Base-by-base conservation (phyloP, 2,329 filamentous ascomycete genomes). In the Hypoxylon sp. region DNA sequence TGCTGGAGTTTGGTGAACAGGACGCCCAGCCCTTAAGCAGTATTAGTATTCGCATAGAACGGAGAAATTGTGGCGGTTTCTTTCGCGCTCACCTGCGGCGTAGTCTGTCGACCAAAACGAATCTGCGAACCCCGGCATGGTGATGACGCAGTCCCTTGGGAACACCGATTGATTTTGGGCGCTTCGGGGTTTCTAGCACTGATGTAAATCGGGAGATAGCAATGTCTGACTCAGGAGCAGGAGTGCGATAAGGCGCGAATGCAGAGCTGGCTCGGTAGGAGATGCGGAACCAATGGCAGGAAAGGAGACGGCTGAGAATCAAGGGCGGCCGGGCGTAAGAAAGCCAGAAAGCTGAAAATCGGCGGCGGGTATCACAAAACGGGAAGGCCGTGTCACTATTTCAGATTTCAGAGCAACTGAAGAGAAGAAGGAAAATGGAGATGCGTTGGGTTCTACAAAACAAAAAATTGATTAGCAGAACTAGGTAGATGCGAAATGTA, bases 31-130 rank as follows among this genome's bases (percentile, higher is more conserved):
- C 96, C 90, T 91, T 69, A 60, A 13, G 20, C 13, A 60, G 48
- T 6, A 70, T 76, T 61, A 75, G 70, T 50, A 7, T 49, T n/a
- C 20, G 22, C 17, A 53, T 40, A 53, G 17, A 50, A 44, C 22
- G 25, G 25, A 35, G 6, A 27, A 60, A 3, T 10, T 48, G 46
- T 56, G 40, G 27, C 44, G 20, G n/a, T 55, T 42, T 22, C 20
- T 27, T 51, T 60, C 42, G 66, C 78, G 60, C 87, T 80, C 84
- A 92, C 92, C 95, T 85, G 93, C 94, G 80, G 95, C 95, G 86
- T 98, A 98, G 87, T 99, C 96, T 79, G 90, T 89, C 70, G 96
- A 97, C 96, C 96, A 99, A 84, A 99, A 98, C 56, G 95, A 97
- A 83, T 95, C 94, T 75, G 94, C 91, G 83, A 99, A 98, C 77